phyloP scores from a whole-genome alignment of 352 stramenopile genomes.

The Phytophthora fragariae region DNA sequence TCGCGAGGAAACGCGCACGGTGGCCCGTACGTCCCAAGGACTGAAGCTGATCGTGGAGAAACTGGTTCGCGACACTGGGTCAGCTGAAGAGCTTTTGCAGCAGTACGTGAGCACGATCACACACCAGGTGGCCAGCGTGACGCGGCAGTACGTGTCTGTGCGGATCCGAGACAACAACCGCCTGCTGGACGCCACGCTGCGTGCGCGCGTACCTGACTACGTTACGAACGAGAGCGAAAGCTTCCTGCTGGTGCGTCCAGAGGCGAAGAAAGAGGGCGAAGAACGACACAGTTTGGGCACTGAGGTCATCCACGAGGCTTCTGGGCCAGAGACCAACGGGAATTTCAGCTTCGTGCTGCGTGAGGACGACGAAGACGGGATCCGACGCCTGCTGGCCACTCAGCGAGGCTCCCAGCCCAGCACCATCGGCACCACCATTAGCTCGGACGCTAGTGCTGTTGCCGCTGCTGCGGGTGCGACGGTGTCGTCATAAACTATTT shows the following conservation, averaged over 20 bases:
- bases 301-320: conserved; percentile 17
- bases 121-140: conserved; percentile 85
- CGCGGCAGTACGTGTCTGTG: conserved; percentile 80
- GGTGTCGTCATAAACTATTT: conserved; percentile 6
- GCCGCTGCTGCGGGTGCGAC: conserved; percentile 28
- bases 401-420: conserved; percentile 18
- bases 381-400: conserved; percentile 37
- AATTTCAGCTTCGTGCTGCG: conserved; percentile 47
- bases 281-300: conserved; percentile 21
- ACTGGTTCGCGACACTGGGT: conserved; percentile 75
- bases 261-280: conserved; percentile 41
- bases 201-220: conserved; percentile 72
- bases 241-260: conserved; percentile 72
- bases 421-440: conserved; percentile 40
- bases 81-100: conserved; percentile 74
- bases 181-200: conserved; percentile 76
- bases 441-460: conserved; percentile 42
- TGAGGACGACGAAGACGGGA: conserved; percentile 52
- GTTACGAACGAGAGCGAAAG: conserved; percentile 72
- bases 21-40: conserved; percentile 58
- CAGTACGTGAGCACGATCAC: conserved; percentile 89
- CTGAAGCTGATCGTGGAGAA: conserved; percentile 83
- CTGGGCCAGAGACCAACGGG: conserved; percentile 1
- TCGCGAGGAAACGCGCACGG: conserved; percentile 52
- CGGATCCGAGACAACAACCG: conserved; percentile 87